Conservation (phyloP, 164 flowering plant genomes). For the Berberis thunbergii region DNA sequence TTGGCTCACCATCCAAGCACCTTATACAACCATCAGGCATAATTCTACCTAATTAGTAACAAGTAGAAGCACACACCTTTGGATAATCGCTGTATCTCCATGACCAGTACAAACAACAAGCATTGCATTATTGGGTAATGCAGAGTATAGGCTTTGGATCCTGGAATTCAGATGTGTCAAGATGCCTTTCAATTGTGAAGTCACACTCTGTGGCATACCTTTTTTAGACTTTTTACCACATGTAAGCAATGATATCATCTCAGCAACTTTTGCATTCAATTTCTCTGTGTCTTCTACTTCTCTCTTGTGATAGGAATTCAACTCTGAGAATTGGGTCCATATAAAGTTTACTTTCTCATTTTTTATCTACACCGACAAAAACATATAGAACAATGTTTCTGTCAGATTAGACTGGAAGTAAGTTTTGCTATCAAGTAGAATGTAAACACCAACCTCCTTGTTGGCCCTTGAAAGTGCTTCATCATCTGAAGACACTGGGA, state of each 20-base stretch:
- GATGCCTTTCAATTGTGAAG: constrained; percentile 56
- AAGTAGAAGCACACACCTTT: constrained; percentile 36
- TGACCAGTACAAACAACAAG: constrained; percentile 89
- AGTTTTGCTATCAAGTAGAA: background rate
- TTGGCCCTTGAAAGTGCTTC: constrained; percentile 71
- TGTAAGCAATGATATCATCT: constrained; percentile 76
- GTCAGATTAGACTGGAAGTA: constrained; percentile 1
- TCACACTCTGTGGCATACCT: constrained; percentile 19
- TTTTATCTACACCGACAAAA: constrained; percentile 40
- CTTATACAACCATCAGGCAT: background rate
- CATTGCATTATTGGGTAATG: constrained; percentile 74
- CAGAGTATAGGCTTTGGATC: constrained; percentile 37
- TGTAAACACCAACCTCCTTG: constrained; percentile 56
- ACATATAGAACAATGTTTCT: background rate
- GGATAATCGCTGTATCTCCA: constrained; percentile 77
- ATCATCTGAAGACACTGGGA: constrained; percentile 81
- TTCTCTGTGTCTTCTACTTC: constrained; percentile 58
- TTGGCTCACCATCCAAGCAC: background rate
- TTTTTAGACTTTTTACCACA: constrained; percentile 44
- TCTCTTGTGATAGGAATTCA: constrained; percentile 54
- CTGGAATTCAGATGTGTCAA: constrained; percentile 48
- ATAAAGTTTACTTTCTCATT: constrained; percentile 67
- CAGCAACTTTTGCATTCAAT: constrained; percentile 60
- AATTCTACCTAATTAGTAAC: background rate
- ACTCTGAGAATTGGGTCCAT: constrained; percentile 93